phyloP scores from a whole-genome alignment of 2,329 filamentous ascomycete genomes.

The Phoma sp. region DNA sequence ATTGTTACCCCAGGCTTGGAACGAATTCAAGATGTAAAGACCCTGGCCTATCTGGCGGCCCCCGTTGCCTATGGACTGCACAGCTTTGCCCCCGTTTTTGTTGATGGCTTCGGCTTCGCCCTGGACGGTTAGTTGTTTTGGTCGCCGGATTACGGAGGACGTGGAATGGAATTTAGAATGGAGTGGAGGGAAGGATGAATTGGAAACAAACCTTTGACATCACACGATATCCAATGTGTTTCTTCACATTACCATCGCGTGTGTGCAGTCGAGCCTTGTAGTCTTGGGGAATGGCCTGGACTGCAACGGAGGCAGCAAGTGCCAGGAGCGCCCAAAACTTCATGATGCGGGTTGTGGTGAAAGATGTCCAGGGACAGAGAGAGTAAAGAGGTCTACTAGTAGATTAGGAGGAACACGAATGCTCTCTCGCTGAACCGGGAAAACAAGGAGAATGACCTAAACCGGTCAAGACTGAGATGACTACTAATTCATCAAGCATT shows the following conservation, averaged over 20 bases:
- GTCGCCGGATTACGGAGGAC: neutral
- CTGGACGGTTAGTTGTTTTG: neutral
- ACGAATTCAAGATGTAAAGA: neutral
- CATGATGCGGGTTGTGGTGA: neutral
- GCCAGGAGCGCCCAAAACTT: neutral
- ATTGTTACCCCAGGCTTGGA: neutral
- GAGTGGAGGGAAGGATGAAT: neutral
- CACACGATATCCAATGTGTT: neutral
- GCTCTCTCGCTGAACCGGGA: neutral
- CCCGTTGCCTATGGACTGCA: neutral
- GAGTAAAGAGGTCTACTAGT: neutral
- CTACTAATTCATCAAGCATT: neutral
- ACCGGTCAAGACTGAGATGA: neutral
- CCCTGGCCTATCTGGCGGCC: neutral
- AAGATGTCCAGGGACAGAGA: neutral
- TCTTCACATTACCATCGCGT: neutral
- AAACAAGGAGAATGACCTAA: neutral
- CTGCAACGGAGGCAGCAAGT: neutral
- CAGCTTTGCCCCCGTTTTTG: neutral
- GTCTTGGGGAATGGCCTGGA: neutral
- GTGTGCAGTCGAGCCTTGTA: neutral
- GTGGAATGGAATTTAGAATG: neutral
- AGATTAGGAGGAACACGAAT: neutral
- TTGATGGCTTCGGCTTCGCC: neutral
- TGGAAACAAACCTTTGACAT: neutral